A percentile compares a stretch with the other conserved stretches of the same genome.
Conservation (phyloP, 352 stramenopile species). For the Phytophthora syringae region DNA sequence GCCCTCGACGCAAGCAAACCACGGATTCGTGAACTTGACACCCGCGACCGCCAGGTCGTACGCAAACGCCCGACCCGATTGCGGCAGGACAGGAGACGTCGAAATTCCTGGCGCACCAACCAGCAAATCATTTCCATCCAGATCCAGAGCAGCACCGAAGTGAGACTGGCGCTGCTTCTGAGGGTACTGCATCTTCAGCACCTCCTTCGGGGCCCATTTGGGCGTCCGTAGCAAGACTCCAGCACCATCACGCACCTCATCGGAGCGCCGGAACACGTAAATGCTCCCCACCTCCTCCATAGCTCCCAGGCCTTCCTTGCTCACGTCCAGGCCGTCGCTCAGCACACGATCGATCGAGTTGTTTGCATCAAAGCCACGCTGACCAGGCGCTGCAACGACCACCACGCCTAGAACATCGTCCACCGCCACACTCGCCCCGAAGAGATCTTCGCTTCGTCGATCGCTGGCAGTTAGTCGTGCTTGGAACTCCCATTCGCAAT, state of each 20-base stretch:
- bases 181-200: slow-evolving; percentile 78
- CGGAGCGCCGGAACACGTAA: slow-evolving; percentile 68
- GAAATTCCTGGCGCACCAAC: slow-evolving; percentile 70
- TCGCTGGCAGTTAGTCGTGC: slow-evolving; percentile 89
- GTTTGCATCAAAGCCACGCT: slow-evolving; percentile 84
- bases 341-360: slow-evolving; percentile 66
- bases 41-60: slow-evolving; percentile 67
- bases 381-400: slow-evolving; percentile 79
- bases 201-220: slow-evolving; percentile 76
- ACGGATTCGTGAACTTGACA: slow-evolving; percentile 60
- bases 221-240: slow-evolving; percentile 65
- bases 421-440: slow-evolving; percentile 89
- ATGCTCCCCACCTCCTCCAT: slow-evolving; percentile 64
- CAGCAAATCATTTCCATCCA: slow-evolving; percentile 64
- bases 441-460: slow-evolving; percentile 85
- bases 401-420: slow-evolving; percentile 84
- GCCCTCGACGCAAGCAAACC: slow-evolving; percentile 73
- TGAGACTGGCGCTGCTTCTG: slow-evolving; percentile 64
- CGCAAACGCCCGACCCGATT: slow-evolving; percentile 65
- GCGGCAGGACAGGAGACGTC: slow-evolving; percentile 40
- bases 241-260: slow-evolving; percentile 75
- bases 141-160: slow-evolving; percentile 60
- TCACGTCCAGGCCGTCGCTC: slow-evolving; percentile 25
- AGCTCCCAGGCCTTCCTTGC: slow-evolving; percentile 26
- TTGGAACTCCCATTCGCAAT: slow-evolving; percentile 91